Evolutionary conservation across 495 filamentous ascomycete species (phyloP).

Genomic region (Neurospora hispaniola): DNA sequence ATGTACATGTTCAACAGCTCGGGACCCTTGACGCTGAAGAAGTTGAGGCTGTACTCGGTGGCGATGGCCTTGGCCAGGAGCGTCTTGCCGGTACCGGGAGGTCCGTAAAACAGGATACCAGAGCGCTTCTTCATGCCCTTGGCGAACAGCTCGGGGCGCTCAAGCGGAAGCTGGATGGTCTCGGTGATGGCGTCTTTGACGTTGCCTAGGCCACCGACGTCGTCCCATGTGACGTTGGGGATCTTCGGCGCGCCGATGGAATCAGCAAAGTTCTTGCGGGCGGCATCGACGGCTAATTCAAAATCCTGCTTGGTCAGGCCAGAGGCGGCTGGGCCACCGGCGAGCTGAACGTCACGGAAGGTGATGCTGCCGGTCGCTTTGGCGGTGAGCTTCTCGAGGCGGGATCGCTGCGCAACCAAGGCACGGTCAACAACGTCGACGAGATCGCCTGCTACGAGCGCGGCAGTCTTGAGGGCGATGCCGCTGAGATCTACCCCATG

Average conservation of each 20-base stretch:
- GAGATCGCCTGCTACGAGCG: conserved; percentile 86
- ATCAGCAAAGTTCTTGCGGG: conserved; percentile 94
- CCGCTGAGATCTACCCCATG: conserved; percentile 70
- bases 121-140: conserved; percentile 98
- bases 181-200: conserved; percentile 95
- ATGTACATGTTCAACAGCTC: conserved; percentile 99
- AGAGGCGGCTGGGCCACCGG: conserved; percentile 73
- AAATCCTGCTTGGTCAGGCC: conserved; percentile 83
- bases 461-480: conserved; percentile 89
- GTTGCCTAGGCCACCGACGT: conserved; percentile 86
- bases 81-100: conserved; percentile 94
- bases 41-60: conserved; percentile 96
- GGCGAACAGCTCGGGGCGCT: conserved; percentile 88
- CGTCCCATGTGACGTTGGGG: conserved; percentile 91
- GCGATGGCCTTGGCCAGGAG: conserved; percentile 95
- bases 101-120: conserved; percentile 95
- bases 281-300: conserved; percentile 80
- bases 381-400: conserved; percentile 58
- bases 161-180: conserved; percentile 88
- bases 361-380: conserved; percentile 40
- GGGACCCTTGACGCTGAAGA: conserved; percentile 97
- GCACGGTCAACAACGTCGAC: conserved; percentile 92
- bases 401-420: conserved; percentile 56
- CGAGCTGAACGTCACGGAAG: conserved; percentile 70
- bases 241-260: conserved; percentile 97